Evolutionary conservation across 2,329 filamentous ascomycete species (phyloP).

Genomic region (Achaetomium macrosporum): DNA sequence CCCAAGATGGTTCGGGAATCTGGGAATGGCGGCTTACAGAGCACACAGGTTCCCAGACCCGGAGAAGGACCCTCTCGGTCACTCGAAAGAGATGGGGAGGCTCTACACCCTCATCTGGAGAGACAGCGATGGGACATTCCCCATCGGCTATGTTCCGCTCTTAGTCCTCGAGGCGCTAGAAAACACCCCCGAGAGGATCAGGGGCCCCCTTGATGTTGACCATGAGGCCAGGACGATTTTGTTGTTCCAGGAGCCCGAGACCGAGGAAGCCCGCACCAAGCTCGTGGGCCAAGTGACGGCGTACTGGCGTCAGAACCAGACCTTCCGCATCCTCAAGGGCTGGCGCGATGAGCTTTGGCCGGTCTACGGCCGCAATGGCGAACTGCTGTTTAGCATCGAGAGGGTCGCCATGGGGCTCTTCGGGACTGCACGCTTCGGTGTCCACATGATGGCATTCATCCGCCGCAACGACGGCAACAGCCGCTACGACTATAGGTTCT

Average conservation of each 20-base stretch:
- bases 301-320: conserved; percentile 63
- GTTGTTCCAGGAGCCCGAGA: conserved; percentile 50
- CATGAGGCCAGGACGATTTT: conserved; percentile 55
- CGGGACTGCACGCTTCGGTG: conserved; percentile 70
- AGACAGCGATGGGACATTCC: conserved; percentile 55
- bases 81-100: conserved; percentile 46
- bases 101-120: conserved; percentile 63
- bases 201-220: conserved; percentile 58
- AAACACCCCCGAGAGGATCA: conserved; percentile 42
- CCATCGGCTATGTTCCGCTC: conserved; percentile 57
- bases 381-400: conserved; percentile 69
- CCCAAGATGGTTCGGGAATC: too few relatives aligned
- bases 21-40: neutral
- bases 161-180: conserved; percentile 45
- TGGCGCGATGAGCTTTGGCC: conserved; percentile 81
- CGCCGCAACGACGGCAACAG: conserved; percentile 35
- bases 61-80: conserved; percentile 50
- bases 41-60: conserved; percentile 68
- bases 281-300: conserved; percentile 50
- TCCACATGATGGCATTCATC: conserved; percentile 74
- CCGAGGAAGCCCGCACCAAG: conserved; percentile 57
- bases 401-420: conserved; percentile 68
- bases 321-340: conserved; percentile 67
- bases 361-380: conserved; percentile 60
- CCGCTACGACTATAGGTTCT: conserved; percentile 62